Evolutionary conservation across 306 rosid species (phyloP).

Genomic region (Glycyrrhiza uralensis): DNA sequence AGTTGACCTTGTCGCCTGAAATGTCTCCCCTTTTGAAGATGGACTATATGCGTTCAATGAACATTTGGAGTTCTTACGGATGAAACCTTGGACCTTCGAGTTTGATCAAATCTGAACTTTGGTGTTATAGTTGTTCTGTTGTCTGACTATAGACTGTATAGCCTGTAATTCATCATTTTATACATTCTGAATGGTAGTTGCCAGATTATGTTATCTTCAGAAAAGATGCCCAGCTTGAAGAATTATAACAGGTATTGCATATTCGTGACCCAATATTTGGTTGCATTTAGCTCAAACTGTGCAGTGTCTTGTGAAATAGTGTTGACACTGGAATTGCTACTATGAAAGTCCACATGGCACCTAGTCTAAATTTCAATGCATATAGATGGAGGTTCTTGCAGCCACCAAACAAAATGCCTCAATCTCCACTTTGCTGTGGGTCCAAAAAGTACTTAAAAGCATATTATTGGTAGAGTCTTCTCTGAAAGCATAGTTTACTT

Average conservation of each 20-base stretch:
- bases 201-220: conserved; percentile 11
- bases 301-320: neutral
- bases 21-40: neutral
- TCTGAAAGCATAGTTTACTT: neutral
- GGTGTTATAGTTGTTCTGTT: conserved; percentile 3
- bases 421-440: neutral
- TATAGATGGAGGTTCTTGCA: neutral
- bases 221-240: conserved; percentile 1
- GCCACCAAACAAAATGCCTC: neutral
- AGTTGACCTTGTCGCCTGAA: conserved; percentile 69
- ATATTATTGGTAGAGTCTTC: neutral
- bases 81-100: neutral
- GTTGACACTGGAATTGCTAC: neutral
- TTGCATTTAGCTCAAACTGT: neutral
- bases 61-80: neutral
- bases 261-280: neutral
- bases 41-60: neutral
- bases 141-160: neutral
- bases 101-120: conserved; percentile 2
- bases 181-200: neutral
- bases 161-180: neutral
- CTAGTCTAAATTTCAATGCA: conserved; percentile 8
- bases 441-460: neutral
- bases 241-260: neutral
- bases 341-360: neutral